Evolutionary conservation across 768 basidiomycete species (phyloP), one percentile per base, ranked within the genome.

Genomic region (Collybiopsis luxurians): DNA sequence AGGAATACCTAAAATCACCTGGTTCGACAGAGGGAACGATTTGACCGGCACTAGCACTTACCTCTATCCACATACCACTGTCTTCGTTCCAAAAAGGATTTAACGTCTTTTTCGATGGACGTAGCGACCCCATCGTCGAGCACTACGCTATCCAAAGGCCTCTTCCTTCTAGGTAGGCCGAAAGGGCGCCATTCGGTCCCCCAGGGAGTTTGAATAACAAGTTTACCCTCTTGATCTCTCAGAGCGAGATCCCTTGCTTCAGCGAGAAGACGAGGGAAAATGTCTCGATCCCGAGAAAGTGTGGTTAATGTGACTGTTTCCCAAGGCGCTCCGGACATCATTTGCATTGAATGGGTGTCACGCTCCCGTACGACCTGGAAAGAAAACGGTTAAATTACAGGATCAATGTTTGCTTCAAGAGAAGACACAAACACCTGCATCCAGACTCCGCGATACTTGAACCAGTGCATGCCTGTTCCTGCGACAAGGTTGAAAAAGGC

Each of bases 21-120:
- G 27, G 36, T 15, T 24, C 51, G 5, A 7, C 21, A 10, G 27
- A 52, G 15, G 10, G 24, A 31, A 4, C n/a, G 40, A 60, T 45
- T 46, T n/a, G 53, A 59, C 47, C 24, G 40, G 5, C 10, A 47
- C 36, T 21, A 34, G 24, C 27, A 66, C 84, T 62, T 61, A 88
- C 96, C 97, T 83, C 97, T 79, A 67, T 98, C 92, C 31, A 92
- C 92, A 71, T 99, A 99, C 97, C 97, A 99, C 64, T 87, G 82
- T 27, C 90, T 83, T 59, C 97, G 77, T 5, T 77, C 78, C 59
- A 98, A 75, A 70, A 99, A 99, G 4, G 87, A 80, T 59, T 80
- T 83, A 42, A 96, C 74, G 67, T 99, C 97, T 6, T 71, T 66
- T 66, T 89, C 85, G n/a, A 99, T 85, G 61, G 78, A 81, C 72